A percentile compares a stretch with the other conserved stretches of the same genome.
These are phyloP conservation scores for Cladorrhinum samala DNA, from an alignment of 495 filamentous ascomycete genomes.

Conservation along the genomic window DNA sequence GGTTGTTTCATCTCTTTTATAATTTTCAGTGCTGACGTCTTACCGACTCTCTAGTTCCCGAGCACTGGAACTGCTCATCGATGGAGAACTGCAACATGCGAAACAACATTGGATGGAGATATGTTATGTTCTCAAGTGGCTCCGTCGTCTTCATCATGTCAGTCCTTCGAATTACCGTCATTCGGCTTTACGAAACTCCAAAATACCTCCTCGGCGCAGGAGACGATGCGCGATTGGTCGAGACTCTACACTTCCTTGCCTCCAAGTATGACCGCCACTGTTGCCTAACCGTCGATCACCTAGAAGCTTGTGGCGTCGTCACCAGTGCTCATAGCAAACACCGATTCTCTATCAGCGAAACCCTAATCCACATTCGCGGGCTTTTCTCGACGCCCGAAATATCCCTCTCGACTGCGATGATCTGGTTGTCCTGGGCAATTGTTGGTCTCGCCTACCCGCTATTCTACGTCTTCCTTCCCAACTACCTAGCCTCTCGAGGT, in stretches of 20 bases:
- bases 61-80: too few relatives aligned
- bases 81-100: constrained; percentile 51
- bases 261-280: constrained; percentile 56
- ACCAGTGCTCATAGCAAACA: constrained; percentile 33
- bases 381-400: constrained; percentile 58
- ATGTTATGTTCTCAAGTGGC: constrained; percentile 60
- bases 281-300: constrained; percentile 54
- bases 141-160: constrained; percentile 62
- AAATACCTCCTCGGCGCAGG: constrained; percentile 64
- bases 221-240: constrained; percentile 55
- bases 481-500: constrained; percentile 36
- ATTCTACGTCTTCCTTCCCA: constrained; percentile 61
- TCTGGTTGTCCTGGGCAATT: constrained; percentile 66
- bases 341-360: constrained; percentile 45
- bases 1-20: constrained; percentile 21
- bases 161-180: constrained; percentile 58
- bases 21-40: background rate
- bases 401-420: constrained; percentile 53
- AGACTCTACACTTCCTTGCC: constrained; percentile 56
- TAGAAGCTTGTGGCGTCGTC: constrained; percentile 47
- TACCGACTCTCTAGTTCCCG: constrained; percentile 25
- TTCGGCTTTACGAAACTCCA: constrained; percentile 63
- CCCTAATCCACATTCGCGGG: constrained; percentile 52
- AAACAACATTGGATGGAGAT: constrained; percentile 79
- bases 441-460: constrained; percentile 65